A percentile compares a stretch with the other conserved stretches of the same genome.
Evolutionary conservation across 179 eudicot genomes (phyloP).

Genomic region (Gypsophila paniculata): DNA sequence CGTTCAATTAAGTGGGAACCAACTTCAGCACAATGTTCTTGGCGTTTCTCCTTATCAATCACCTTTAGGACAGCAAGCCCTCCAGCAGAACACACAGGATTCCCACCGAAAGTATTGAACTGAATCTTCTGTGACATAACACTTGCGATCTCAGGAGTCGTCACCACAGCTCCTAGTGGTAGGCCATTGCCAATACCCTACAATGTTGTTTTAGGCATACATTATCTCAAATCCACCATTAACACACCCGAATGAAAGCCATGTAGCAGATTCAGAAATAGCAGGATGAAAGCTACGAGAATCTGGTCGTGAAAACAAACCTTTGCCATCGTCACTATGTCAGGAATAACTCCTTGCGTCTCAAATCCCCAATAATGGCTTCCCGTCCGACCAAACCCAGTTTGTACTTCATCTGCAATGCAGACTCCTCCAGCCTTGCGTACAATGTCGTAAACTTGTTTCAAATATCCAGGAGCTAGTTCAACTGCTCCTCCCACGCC

Average conservation of each 20-base stretch:
- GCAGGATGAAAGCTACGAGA: not conserved
- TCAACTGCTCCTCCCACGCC: constrained; percentile 99
- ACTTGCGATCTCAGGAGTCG: constrained; percentile 90
- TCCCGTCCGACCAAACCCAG: constrained; percentile 97
- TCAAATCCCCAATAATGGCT: constrained; percentile 97
- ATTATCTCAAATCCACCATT: not conserved
- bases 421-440: constrained; percentile 97
- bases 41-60: constrained; percentile 86
- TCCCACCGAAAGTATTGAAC: constrained; percentile 96
- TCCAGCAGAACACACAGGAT: constrained; percentile 97
- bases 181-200: constrained; percentile 98
- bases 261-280: not conserved
- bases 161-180: constrained; percentile 94
- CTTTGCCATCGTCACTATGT: constrained; percentile 99
- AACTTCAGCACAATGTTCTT: constrained; percentile 77
- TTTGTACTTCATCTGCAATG: constrained; percentile 97
- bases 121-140: constrained; percentile 87
- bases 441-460: constrained; percentile 71
- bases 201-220: constrained; percentile 7
- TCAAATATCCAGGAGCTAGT: constrained; percentile 87
- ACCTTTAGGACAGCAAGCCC: constrained; percentile 91
- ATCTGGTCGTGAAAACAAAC: constrained; percentile 25
- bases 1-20: constrained; percentile 83
- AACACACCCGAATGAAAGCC: too few relatives aligned
- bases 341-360: constrained; percentile 85